These are phyloP conservation scores for Meyerozyma guilliermondii DNA, from an alignment of 1,139 yeast genomes.

Conservation along the genomic window DNA sequence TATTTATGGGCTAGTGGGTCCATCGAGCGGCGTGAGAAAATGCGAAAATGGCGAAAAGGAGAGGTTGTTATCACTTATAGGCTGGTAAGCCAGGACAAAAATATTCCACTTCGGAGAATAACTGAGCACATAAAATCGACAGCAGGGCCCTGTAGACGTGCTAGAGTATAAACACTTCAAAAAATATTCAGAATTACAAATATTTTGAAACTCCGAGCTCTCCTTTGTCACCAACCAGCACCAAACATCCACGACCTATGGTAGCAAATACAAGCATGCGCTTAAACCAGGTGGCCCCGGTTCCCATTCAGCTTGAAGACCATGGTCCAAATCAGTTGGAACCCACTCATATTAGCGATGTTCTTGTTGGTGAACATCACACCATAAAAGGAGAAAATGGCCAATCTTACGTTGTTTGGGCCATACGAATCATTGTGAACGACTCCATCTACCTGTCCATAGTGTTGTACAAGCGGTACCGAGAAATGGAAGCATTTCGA, in stretches of 20 bases:
- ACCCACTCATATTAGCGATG: constrained; percentile 30
- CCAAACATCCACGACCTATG: too few relatives aligned
- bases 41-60: constrained; percentile 10
- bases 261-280: constrained; percentile 13
- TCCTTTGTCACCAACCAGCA: too few relatives aligned
- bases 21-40: constrained; percentile 11
- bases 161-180: too few relatives aligned
- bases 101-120: constrained; percentile 5
- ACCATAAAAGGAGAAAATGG: constrained; percentile 34
- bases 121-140: neutral
- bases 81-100: neutral
- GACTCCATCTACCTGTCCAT: constrained; percentile 45
- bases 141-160: too few relatives aligned
- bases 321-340: constrained; percentile 20
- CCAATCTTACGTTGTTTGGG: constrained; percentile 44
- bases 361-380: constrained; percentile 36
- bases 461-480: constrained; percentile 51
- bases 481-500: constrained; percentile 55
- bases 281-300: constrained; percentile 31
- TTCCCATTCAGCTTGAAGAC: constrained; percentile 29
- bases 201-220: too few relatives aligned
- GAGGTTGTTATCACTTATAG: neutral
- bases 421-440: constrained; percentile 38
- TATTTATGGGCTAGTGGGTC: constrained; percentile 26
- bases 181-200: too few relatives aligned